These are phyloP conservation scores for Podospora anserina DNA, from an alignment of 495 filamentous ascomycete genomes.

Conservation along the genomic window DNA sequence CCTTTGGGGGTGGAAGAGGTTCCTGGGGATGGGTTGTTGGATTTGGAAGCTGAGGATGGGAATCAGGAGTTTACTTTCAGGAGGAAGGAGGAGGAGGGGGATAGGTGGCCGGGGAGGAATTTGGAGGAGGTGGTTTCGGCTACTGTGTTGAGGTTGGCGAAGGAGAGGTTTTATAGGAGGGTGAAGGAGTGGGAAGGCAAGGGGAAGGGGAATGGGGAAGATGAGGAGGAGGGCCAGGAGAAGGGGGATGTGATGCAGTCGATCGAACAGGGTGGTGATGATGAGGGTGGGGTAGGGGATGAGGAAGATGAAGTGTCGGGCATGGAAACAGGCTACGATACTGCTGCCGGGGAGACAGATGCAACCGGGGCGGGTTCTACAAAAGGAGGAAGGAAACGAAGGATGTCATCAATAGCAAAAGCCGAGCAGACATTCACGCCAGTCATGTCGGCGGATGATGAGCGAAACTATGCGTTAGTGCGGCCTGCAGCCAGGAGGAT, in stretches of 20 bases:
- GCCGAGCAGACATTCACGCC: slow-evolving; percentile 24
- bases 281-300: slow-evolving; percentile 13
- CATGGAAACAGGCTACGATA: not conserved
- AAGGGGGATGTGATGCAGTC: slow-evolving; percentile 35
- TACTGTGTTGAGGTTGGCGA: slow-evolving; percentile 41
- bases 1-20: not conserved
- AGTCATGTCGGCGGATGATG: slow-evolving; percentile 50
- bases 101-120: slow-evolving; percentile 47
- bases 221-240: not conserved
- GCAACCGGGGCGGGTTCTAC: not conserved
- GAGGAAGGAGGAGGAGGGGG: not conserved
- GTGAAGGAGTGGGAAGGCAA: not conserved
- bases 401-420: slow-evolving; percentile 9
- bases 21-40: not conserved
- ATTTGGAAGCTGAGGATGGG: not conserved
- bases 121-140: slow-evolving; percentile 62
- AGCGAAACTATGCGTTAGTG: slow-evolving; percentile 56
- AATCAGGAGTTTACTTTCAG: not conserved
- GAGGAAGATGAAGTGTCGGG: not conserved
- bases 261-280: slow-evolving; percentile 10
- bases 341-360: not conserved
- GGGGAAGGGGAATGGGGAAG: not conserved
- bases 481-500: slow-evolving; percentile 63
- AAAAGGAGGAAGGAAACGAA: not conserved
- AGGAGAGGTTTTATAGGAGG: not conserved